Base-by-base conservation (phyloP, 225 moss, liverwort and hornwort species). In the Takakia lepidozioides region DNA sequence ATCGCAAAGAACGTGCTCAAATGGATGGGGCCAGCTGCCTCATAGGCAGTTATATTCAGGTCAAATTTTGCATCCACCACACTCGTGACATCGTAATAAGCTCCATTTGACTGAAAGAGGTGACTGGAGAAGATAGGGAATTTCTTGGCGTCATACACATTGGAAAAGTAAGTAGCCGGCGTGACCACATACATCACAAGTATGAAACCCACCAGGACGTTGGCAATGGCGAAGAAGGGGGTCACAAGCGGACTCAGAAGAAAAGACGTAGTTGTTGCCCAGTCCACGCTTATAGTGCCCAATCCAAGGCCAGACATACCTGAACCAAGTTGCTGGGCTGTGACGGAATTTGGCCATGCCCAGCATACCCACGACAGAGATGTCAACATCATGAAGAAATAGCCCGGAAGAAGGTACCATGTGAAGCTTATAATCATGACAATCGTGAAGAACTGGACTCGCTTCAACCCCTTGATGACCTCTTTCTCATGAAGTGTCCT, bases 51-150 rank as follows among this genome's bases (percentile, higher is more conserved):
- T 46, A 60, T 57, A 38, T 82, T 66, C 5, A 86, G 59, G 19
- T 49, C 50, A 49, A 78, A 73, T 40, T 29, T 70, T 16, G 45
- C 0, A 48, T 64, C 59, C 32, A 79, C 72, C 19, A 82, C 72
- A 48, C 36, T n/a, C 0, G 28, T 55, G 34, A 78, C 60, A 29
- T 70, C 28, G 49, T 82, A 82, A 37, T 41, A 15, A 18, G 63
- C 41, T 29, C 78, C 76, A 50, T 61, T 51, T 24, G 29, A 35
- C 48, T 46, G 68, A n/a, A 69, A 85, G 43, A 85, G 66, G 19
- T 50, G 51, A 48, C 72, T 75, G 19, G 86, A 86, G 54, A 83
- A 83, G 29, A 86, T 62, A 2, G 86, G 86, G 49, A 78, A 86
- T 2, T 43, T 57, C 32, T 60, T 73, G 16, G 69, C 72, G 9